Conservation (phyloP, 1,284 basidiomycete species). For the Anthracocystis panici-leucophaei region DNA sequence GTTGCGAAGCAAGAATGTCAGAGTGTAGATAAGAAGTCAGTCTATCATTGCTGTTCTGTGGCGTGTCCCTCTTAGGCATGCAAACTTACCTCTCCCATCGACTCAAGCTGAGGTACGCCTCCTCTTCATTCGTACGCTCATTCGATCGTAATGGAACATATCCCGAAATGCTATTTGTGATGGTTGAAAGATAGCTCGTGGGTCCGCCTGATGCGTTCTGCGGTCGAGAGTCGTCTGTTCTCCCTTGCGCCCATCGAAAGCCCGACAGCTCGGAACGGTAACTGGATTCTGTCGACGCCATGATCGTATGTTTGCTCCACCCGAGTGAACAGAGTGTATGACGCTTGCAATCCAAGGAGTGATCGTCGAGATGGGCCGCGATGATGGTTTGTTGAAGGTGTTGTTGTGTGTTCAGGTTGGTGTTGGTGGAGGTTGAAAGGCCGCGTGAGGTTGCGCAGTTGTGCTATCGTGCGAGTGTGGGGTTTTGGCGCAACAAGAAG, state of each 20-base stretch:
- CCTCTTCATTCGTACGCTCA: slow-evolving; percentile 90
- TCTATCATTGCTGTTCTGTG: neutral
- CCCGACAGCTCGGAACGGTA: slow-evolving; percentile 59
- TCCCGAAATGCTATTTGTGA: slow-evolving; percentile 74
- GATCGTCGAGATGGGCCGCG: neutral
- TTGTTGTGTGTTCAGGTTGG: neutral
- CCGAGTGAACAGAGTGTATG: neutral
- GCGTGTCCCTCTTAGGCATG: neutral
- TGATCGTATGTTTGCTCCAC: slow-evolving; percentile 1
- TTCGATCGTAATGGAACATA: slow-evolving; percentile 89
- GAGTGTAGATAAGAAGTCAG: neutral
- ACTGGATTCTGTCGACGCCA: slow-evolving; percentile 50
- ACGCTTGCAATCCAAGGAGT: neutral
- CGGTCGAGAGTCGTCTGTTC: slow-evolving; percentile 56
- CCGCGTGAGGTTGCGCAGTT: slow-evolving; percentile 9
- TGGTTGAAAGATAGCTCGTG: slow-evolving; percentile 56
- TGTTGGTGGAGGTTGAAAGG: slow-evolving; percentile 16
- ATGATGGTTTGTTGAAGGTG: slow-evolving; percentile 11
- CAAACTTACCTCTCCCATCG: slow-evolving; percentile 66
- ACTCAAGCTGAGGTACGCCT: slow-evolving; percentile 78
- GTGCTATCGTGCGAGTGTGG: slow-evolving; percentile 34
- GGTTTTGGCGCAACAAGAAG: slow-evolving; percentile 14
- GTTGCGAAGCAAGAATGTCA: neutral
- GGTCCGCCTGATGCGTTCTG: slow-evolving; percentile 21
- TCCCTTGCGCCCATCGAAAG: slow-evolving; percentile 62